Evolutionary conservation across 495 filamentous ascomycete genomes (phyloP).

Genomic region (Clohesyomyces aquaticus): DNA sequence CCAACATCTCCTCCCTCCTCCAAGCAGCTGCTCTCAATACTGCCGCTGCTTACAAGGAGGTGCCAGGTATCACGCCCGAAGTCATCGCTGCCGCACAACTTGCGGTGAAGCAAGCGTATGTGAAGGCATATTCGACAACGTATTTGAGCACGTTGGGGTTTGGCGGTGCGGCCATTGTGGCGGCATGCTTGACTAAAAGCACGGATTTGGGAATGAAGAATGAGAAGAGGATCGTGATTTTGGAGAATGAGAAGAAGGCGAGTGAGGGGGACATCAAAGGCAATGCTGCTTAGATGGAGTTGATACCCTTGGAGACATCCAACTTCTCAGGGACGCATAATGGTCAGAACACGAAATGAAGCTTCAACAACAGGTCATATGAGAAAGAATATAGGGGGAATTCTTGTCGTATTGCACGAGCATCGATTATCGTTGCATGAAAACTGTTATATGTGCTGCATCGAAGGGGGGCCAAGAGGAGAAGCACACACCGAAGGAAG

Average conservation of each 20-base stretch:
- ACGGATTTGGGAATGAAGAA: constrained; percentile 34
- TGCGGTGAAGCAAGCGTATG: constrained; percentile 34
- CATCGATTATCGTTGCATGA: too few relatives aligned
- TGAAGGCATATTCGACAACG: constrained; percentile 20
- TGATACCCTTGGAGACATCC: too few relatives aligned
- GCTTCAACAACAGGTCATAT: too few relatives aligned
- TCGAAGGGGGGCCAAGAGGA: too few relatives aligned
- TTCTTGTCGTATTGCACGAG: too few relatives aligned
- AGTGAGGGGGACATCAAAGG: constrained; percentile 14
- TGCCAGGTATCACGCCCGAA: constrained; percentile 21
- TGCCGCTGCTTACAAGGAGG: constrained; percentile 29
- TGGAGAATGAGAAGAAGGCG: constrained; percentile 33
- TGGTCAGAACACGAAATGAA: too few relatives aligned
- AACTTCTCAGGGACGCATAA: too few relatives aligned
- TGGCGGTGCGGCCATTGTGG: constrained; percentile 28
- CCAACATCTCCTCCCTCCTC: constrained; percentile 8
- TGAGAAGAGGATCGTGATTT: constrained; percentile 24
- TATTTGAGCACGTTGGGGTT: constrained; percentile 37
- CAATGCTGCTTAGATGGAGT: background rate
- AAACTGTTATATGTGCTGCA: too few relatives aligned
- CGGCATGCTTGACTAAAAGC: constrained; percentile 30
- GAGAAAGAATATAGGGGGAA: too few relatives aligned
- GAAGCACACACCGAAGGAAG: too few relatives aligned
- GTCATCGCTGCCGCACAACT: constrained; percentile 24
- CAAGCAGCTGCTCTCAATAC: constrained; percentile 30